Evolutionary conservation across 164 flowering plant species (phyloP), one percentile per base, ranked within the genome.

Genomic region (Platanus orientalis): DNA sequence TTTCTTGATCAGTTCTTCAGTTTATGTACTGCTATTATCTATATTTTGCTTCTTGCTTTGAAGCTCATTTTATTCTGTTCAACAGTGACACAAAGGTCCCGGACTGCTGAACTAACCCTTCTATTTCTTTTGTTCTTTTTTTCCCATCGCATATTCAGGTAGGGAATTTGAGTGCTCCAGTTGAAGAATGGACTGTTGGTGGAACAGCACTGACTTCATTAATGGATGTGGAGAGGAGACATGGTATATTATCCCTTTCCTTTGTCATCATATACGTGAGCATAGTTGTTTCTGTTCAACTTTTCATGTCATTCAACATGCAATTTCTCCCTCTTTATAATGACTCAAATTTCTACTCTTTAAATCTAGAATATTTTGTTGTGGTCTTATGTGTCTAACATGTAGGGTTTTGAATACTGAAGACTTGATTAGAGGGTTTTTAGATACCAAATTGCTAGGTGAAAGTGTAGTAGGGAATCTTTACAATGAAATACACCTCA

Each of bases 191-290:
- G 97, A 89, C 90, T 27, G 99, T 85, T 63, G 87, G 99, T 75
- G 99, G 99, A 54, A 95, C 97, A 65, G 90, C 97, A 53, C 73
- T 92, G 73, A 95, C 99, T 17, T 64, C 96, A 13, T 68, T 95
- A 27, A 95, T 95, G 99, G 99, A 92, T 54, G 99, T 95, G 20
- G 99, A 95, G 81, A 92, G 99, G 79, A 88, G 97, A 73, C 96
- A 92, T 69, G 97, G 99, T 94, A 80, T 65, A n/a, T 6, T 5
- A 13, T 19, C 7, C 21, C n/a, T 53, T 45, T 44, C 39, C 20
- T 36, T 45, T 34, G 13, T 11, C 47, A 42, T 42, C 47, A 42
- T 42, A 42, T n/a, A n/a, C n/a, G n/a, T n/a, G n/a, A n/a, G n/a
- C 19, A 45, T 45, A 45, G 4, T 14, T 7, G 14, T 3, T 6